Base-by-base conservation (phyloP, 805 yeast genomes). In the Candida nitratophila region DNA sequence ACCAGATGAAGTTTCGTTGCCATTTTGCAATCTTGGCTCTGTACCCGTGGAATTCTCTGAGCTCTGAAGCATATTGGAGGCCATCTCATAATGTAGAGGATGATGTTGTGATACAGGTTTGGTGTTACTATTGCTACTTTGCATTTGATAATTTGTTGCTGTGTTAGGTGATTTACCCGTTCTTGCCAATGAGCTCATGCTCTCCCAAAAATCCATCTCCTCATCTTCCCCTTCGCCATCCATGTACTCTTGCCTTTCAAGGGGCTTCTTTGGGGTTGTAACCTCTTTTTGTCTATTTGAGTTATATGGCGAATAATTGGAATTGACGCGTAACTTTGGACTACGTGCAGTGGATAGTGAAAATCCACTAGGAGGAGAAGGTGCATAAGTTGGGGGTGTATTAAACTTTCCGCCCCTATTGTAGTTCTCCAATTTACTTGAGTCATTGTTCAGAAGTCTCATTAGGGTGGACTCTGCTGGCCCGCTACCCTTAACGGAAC, bases 151-250 rank as follows among this genome's bases (percentile, higher is more conserved):
- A 29, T 14, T 29, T 29, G 32, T 11, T 5, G 4, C 22, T 36
- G 29, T 17, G 7, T 36, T 16, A 4, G 37, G 37, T 8, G 37
- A 20, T 20, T 6, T 24, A 26, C 32, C 32, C 10, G 32, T 60
- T 37, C 73, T 74, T 1, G 81, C 76, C 20, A 81, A 55, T 16
- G 79, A 70, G 40, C 83, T 68, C 74, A 83, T 70, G 2, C 79
- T 76, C 49, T 82, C 89, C 84, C 86, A 82, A 55, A 81, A 83
- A 56, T 81, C 88, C 30, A 76, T 51, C 20, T 77, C 87, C 46
- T 79, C 87, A 35, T 79, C 86, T 4, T 71, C 60, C 12, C 74
- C 81, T 32, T 71, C 79, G 15, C 29, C 39, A 14, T 34, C 24
- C 24, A 34, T 34, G n/a, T 34, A 33, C 9, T 33, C 36, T 33